Conservation (phyloP, 805 yeast species). For the Nakazawaea sp. region DNA sequence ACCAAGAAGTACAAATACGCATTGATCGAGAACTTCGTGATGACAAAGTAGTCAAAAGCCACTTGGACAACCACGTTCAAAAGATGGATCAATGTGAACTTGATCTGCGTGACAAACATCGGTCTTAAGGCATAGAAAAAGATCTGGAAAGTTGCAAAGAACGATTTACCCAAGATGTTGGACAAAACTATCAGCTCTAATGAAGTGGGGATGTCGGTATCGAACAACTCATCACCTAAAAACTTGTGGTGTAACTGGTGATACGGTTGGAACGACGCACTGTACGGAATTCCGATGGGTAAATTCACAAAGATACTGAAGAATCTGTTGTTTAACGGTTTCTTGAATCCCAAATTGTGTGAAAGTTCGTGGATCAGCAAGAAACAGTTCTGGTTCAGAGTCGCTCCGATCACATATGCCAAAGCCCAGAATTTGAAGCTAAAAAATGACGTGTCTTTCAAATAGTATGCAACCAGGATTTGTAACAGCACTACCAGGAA, state of each 20-base stretch:
- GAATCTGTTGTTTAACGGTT: constrained; percentile 69
- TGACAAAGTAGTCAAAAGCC: constrained; percentile 48
- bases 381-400: constrained; percentile 77
- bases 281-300: constrained; percentile 87
- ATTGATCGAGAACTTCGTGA: constrained; percentile 56
- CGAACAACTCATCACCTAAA: constrained; percentile 75
- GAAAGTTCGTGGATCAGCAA: constrained; percentile 84
- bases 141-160: constrained; percentile 85
- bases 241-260: constrained; percentile 90
- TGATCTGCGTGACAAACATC: constrained; percentile 71
- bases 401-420: constrained; percentile 82
- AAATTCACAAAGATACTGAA: constrained; percentile 73
- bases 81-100: constrained; percentile 69
- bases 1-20: constrained; percentile 60
- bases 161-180: constrained; percentile 78
- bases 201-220: constrained; percentile 82
- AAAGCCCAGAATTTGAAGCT: constrained; percentile 47
- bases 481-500: constrained; percentile 63
- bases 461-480: constrained; percentile 51
- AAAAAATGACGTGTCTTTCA: constrained; percentile 49
- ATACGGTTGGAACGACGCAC: constrained; percentile 85
- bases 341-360: constrained; percentile 78
- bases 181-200: constrained; percentile 71
- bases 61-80: constrained; percentile 60
- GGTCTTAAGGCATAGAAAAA: constrained; percentile 88